Base-by-base conservation (phyloP, 2,329 filamentous ascomycete genomes). In the Endocalyx cinctus region DNA sequence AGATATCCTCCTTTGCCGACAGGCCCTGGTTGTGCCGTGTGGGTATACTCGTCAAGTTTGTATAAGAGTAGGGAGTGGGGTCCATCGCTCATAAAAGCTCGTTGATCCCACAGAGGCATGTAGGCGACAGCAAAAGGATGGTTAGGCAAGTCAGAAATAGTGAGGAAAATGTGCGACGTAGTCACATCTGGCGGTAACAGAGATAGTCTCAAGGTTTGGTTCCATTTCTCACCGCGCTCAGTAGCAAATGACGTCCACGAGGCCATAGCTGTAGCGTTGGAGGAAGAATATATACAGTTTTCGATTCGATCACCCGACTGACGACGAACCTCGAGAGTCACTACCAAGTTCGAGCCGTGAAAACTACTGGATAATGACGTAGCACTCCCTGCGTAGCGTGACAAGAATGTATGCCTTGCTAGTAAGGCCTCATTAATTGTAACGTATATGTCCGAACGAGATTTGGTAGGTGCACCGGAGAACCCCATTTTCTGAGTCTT, bases 371-470 rank as follows among this genome's bases (percentile, higher is more conserved):
- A 73, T 18, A 85, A 72, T 1, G 90, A 67, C 2, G 83, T 80
- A 10, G 90, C 81, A 42, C 84, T 85, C n/a, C 87, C 87, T 15
- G 68, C 70, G 26, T 66, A 76, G n/a, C 78, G 66, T 6, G 77
- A 82, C n/a, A 83, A 57, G 1, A 82, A 58, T 20, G 84, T 81
- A 50, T 94, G 87, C 37, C 80, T 79, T 13, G 83, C 81, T 16
- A 98, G 67, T n/a, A 81, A 71, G 0, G 87, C 85, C 43, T 87
- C 81, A 37, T 80, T 79, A 29, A 98, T 62, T 0, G 88, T 96
- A 27, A 98, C 62, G 55, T 98, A 98, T 31, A 98, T 97, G 57
- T 98, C 94, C 10, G 88, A 96, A 49, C 94, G 74, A 12, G 84
- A 73, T 55, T 87, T 89, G 0, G 84, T 88, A 0, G 92, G 90